Percentiles rank a stretch among this genome's conserved stretches.
Evolutionary conservation across 140 eudicot species (phyloP).

Genomic region (Anethum foeniculum): DNA sequence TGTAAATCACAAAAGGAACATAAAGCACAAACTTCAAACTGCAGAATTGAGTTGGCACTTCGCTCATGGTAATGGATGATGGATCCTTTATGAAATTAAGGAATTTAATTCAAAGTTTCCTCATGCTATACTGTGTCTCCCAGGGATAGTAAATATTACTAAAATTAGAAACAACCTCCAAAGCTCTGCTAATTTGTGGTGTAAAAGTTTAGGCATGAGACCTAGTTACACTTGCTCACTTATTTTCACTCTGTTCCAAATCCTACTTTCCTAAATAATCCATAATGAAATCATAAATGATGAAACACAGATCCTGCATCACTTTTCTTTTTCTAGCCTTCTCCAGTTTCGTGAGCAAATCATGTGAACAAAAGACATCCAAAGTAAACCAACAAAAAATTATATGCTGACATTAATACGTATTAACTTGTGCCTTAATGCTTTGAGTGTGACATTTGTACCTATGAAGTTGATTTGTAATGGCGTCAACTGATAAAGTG

Average conservation of each 20-base stretch:
- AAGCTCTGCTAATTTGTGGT: neutral
- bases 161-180: neutral
- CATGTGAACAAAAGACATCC: neutral
- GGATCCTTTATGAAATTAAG: neutral
- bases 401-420: neutral
- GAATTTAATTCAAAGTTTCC: neutral
- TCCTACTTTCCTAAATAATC: neutral
- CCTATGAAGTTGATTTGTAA: conserved; percentile 89
- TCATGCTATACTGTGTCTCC: neutral
- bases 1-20: neutral
- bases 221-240: neutral
- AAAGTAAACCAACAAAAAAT: neutral
- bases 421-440: neutral
- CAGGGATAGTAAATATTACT: neutral
- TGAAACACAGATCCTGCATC: neutral
- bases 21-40: neutral
- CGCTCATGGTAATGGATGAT: neutral
- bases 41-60: neutral
- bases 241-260: neutral
- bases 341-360: neutral
- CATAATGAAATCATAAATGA: neutral
- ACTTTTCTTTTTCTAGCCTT: neutral
- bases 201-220: neutral
- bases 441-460: conserved; percentile 9
- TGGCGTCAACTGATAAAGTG: conserved; percentile 64